Conservation (phyloP, 768 basidiomycete genomes). For the Mycena maculata region DNA sequence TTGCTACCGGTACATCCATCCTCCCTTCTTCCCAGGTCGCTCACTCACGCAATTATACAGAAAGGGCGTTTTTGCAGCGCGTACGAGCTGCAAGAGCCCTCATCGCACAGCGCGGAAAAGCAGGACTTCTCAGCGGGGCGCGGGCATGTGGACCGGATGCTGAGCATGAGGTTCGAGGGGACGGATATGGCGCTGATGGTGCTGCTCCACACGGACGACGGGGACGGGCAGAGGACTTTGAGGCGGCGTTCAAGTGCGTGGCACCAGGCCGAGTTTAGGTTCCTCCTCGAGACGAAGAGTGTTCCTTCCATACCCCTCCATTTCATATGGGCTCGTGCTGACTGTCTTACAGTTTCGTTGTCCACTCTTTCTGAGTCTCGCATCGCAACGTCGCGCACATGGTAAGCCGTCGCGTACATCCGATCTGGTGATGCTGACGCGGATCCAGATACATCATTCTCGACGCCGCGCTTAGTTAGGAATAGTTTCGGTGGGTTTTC, state of each 20-base stretch:
- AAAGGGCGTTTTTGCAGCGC: slow-evolving; percentile 86
- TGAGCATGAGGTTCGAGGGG: no score
- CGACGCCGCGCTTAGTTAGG: no score
- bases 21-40: no score
- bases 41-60: slow-evolving; percentile 48
- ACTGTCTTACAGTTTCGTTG: neutral
- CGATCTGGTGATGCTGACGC: no score
- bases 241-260: slow-evolving; percentile 79
- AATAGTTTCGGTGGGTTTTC: no score
- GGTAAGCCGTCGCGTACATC: no score
- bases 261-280: slow-evolving; percentile 94
- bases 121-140: slow-evolving; percentile 86
- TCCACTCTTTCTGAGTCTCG: neutral
- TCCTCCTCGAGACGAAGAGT: slow-evolving; percentile 84
- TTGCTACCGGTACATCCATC: no score
- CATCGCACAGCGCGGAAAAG: slow-evolving; percentile 69
- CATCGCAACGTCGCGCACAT: no score
- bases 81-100: slow-evolving; percentile 90
- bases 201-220: slow-evolving; percentile 58
- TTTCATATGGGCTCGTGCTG: no score
- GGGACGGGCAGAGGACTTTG: slow-evolving; percentile 78
- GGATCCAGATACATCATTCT: no score
- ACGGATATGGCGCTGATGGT: slow-evolving; percentile 96
- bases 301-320: no score
- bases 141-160: slow-evolving; percentile 82